Base-by-base conservation (phyloP, 73 alveolate species). In the Effrenium voratum region DNA sequence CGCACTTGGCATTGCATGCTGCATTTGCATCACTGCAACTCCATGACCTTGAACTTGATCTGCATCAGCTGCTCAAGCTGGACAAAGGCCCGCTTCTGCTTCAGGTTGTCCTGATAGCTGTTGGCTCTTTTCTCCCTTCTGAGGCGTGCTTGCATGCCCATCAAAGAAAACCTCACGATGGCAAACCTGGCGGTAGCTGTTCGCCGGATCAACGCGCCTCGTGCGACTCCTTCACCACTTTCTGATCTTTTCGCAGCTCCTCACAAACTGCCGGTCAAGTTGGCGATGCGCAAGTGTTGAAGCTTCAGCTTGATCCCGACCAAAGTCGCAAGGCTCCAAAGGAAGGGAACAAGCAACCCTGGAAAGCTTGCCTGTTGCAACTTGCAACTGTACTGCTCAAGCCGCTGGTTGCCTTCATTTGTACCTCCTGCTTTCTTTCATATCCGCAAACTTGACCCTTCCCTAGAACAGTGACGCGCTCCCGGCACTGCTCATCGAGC, bases 201-300 rank as follows among this genome's bases (percentile, higher is more conserved):
- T n/a, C n/a, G n/a, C n/a, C n/a, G n/a, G n/a, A n/a, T 13, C 19
- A 57, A 57, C 32, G 26, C 34, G 12, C 97, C 97, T 90, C 97
- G 52, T 90, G 97, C 38, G 86, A 68, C 80, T 90, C 98, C 46
- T 92, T 92, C 50, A 92, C 91, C 52, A 60, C 99, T 91, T 99
- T 99, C 92, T 99, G 99, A 41, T 99, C 99, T 68, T 99, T 99
- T 92, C 99, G 99, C 91, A 99, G 91, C 97, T 99, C 99, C 92
- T 99, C 40, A 63, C 22, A 26, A 8, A 52, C 63, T 19, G 99
- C 63, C 99, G n/a, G n/a, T n/a, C n/a, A n/a, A n/a, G n/a, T n/a
- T n/a, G n/a, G n/a, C n/a, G n/a, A n/a, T n/a, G n/a, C n/a, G n/a
- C n/a, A n/a, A n/a, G n/a, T n/a, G n/a, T n/a, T n/a, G n/a, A n/a